Percentiles rank a stretch among this genome's conserved stretches.
These are phyloP conservation scores for Afroboletus lepidellus DNA, from an alignment of 1,284 basidiomycete species.

Conservation along the genomic window DNA sequence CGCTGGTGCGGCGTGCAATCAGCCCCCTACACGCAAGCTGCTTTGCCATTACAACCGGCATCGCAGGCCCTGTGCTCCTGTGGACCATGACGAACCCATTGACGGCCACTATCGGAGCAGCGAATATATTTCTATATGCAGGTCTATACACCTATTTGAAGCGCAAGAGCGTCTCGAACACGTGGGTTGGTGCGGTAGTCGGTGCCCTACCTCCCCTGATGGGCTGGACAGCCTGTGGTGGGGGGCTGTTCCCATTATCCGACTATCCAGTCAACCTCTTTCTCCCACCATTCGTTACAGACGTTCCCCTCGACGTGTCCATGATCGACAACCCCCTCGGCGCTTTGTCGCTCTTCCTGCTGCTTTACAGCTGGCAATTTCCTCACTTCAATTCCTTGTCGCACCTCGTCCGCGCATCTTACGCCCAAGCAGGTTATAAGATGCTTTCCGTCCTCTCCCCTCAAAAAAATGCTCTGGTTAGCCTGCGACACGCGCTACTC, in stretches of 20 bases:
- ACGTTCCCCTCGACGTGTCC: conserved; percentile 42
- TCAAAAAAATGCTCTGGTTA: conserved; percentile 80
- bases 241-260: conserved; percentile 66
- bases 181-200: conserved; percentile 94
- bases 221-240: conserved; percentile 97
- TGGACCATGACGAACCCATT: conserved; percentile 87
- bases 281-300: conserved; percentile 49
- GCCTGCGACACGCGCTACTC: conserved; percentile 79
- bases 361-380: conserved; percentile 98
- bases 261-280: conserved; percentile 57
- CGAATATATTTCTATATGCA: conserved; percentile 89
- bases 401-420: conserved; percentile 83
- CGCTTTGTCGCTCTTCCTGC: conserved; percentile 71
- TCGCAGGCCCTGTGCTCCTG: conserved; percentile 77
- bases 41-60: conserved; percentile 76
- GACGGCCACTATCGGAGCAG: conserved; percentile 80
- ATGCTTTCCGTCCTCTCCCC: conserved; percentile 91
- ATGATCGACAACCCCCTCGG: conserved; percentile 75
- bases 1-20: conserved; percentile 84
- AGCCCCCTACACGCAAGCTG: conserved; percentile 81
- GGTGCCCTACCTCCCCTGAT: conserved; percentile 94
- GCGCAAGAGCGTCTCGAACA: conserved; percentile 85
- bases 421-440: conserved; percentile 90
- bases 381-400: conserved; percentile 98
- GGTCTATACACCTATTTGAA: conserved; percentile 95